Base-by-base conservation (phyloP, 257 asterid species). In the Craterostigma plantagineum region DNA sequence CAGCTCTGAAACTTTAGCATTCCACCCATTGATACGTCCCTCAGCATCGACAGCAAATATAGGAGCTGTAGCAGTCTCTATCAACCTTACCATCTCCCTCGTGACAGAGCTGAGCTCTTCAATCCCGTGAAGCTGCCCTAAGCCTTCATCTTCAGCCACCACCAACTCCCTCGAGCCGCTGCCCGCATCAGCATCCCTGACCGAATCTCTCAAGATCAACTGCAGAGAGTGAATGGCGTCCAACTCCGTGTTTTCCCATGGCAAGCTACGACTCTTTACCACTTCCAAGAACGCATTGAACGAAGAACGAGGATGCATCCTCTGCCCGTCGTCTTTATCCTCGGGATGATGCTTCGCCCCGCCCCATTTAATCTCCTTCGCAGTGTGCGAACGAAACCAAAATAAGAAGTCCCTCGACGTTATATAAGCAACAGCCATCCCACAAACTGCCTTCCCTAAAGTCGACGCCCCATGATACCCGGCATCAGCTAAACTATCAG, bases 261-360 rank as follows among this genome's bases (percentile, higher is more conserved):
- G n/a, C n/a, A n/a, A n/a, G n/a, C n/a, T n/a, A n/a, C n/a, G n/a
- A n/a, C n/a, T n/a, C n/a, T n/a, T n/a, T n/a, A n/a, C n/a, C n/a
- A n/a, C n/a, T n/a, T n/a, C n/a, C n/a, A n/a, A n/a, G n/a, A n/a
- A n/a, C n/a, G n/a, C n/a, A n/a, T n/a, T n/a, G n/a, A n/a, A n/a
- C n/a, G n/a, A n/a, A n/a, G n/a, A n/a, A n/a, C n/a, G 70, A 3
- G 80, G 85, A 55, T 75, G 69, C 80, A 75, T 62, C 45, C 65
- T 43, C 42, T 45, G 63, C 16, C 67, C 60, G 59, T 73, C 79
- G 45, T 75, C 80, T 51, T 71, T 75, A 38, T 75, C 77, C 38
- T 62, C 64, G 0, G 74, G 85, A 49, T 71, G 77, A 62, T 75
- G 80, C 62, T 75, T 75, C 4, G 77, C 85, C 0, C 85, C 80